Percentiles rank a stretch among this genome's conserved stretches.
phyloP scores from a whole-genome alignment of 2,329 filamentous ascomycete species.

The Chaetomium globosum region DNA sequence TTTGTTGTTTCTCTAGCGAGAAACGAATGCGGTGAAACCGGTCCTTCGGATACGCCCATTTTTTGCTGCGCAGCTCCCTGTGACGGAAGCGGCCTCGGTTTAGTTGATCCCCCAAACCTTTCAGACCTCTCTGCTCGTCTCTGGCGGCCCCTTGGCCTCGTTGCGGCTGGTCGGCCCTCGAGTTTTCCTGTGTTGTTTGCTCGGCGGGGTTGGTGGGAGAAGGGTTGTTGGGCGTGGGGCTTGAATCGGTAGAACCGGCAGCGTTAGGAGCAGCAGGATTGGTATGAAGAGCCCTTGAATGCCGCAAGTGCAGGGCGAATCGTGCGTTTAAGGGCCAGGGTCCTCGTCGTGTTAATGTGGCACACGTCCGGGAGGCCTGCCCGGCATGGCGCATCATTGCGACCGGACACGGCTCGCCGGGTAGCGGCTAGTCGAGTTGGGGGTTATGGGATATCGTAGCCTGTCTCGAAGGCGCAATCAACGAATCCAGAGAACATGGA shows the following conservation, averaged over 20 bases:
- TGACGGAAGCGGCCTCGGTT: not conserved
- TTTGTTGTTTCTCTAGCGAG: not conserved
- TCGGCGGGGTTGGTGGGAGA: not conserved
- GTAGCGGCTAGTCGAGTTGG: slow-evolving; percentile 1
- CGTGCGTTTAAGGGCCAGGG: slow-evolving; percentile 15
- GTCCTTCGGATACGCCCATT: not conserved
- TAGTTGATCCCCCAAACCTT: not conserved
- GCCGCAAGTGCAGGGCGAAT: not conserved
- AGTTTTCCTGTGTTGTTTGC: not conserved
- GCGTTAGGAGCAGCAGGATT: not conserved
- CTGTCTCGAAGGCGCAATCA: not conserved
- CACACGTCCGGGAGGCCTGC: slow-evolving; percentile 7
- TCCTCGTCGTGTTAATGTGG: not conserved
- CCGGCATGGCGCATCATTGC: slow-evolving; percentile 21
- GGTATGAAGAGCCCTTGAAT: slow-evolving; percentile 8
- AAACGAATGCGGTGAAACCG: not conserved
- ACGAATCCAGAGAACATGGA: not conserved
- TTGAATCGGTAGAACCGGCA: not conserved
- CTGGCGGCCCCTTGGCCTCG: not conserved
- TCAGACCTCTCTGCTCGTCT: not conserved
- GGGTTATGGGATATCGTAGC: not conserved
- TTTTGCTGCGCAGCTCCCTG: no score
- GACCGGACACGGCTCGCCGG: not conserved
- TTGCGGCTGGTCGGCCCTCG: not conserved
- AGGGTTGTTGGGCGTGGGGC: not conserved